A percentile compares a stretch with the other conserved stretches of the same genome.
These are phyloP conservation scores for Corylus avellana DNA, from an alignment of 306 rosid species.

Conservation along the genomic window DNA sequence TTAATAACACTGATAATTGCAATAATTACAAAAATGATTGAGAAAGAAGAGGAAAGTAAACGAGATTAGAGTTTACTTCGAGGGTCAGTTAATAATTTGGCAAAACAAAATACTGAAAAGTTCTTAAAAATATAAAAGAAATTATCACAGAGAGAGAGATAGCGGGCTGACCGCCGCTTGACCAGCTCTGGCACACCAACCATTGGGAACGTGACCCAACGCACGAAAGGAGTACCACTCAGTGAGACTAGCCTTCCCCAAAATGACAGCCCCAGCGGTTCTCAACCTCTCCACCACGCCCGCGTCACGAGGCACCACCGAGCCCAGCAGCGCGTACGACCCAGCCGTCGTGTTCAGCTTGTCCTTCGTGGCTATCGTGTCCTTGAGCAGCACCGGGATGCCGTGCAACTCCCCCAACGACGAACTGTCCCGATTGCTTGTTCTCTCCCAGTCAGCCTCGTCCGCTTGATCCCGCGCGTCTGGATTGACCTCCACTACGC, in stretches of 20 bases:
- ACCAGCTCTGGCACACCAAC: slow-evolving; percentile 66
- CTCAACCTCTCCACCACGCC: slow-evolving; percentile 55
- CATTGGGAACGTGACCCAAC: slow-evolving; percentile 12
- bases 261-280: slow-evolving; percentile 53
- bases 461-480: slow-evolving; percentile 61
- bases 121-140: no score
- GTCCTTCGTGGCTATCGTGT: slow-evolving; percentile 54
- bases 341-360: slow-evolving; percentile 61
- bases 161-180: slow-evolving; percentile 44
- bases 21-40: no score
- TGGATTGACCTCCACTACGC: slow-evolving; percentile 69
- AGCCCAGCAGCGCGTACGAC: slow-evolving; percentile 61
- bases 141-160: not conserved
- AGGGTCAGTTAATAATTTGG: not conserved
- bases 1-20: no score
- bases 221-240: slow-evolving; percentile 59
- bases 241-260: slow-evolving; percentile 59
- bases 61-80: not conserved
- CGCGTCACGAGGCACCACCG: slow-evolving; percentile 64
- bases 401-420: slow-evolving; percentile 50
- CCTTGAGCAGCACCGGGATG: slow-evolving; percentile 65
- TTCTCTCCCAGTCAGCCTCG: slow-evolving; percentile 54
- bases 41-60: no score
- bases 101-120: not conserved
- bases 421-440: not conserved